Evolutionary conservation across 2,329 filamentous ascomycete genomes (phyloP).

Genomic region (Hypocrella siamensis): DNA sequence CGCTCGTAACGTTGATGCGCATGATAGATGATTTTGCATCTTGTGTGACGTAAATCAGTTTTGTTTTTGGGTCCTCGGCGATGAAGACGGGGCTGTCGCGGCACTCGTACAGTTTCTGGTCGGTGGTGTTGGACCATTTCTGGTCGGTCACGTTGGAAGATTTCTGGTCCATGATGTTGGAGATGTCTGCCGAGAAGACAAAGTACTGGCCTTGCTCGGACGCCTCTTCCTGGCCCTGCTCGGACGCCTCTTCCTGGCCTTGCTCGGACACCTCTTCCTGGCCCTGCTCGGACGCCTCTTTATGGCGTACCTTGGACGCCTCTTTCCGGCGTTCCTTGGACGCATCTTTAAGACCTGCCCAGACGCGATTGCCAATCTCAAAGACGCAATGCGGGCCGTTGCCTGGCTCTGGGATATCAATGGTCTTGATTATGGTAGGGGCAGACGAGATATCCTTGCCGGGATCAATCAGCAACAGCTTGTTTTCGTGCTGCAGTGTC

Average conservation of each 20-base stretch:
- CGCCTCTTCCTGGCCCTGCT: too few relatives aligned
- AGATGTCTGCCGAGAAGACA: background rate
- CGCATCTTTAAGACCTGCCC: background rate
- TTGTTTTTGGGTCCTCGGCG: background rate
- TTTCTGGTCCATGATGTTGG: background rate
- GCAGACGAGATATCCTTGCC: background rate
- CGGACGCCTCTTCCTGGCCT: too few relatives aligned
- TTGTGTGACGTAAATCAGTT: background rate
- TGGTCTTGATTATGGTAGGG: background rate
- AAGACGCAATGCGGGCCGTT: background rate
- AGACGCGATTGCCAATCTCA: background rate
- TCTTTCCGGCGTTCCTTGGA: background rate
- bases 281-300: too few relatives aligned
- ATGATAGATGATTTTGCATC: background rate
- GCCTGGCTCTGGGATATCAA: background rate
- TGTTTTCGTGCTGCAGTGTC: background rate
- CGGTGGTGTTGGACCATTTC: background rate
- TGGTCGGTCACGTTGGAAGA: background rate
- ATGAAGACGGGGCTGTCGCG: background rate
- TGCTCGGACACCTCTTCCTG: too few relatives aligned
- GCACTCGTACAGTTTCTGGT: background rate
- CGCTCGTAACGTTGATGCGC: background rate
- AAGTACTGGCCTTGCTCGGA: background rate
- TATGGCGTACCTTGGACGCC: too few relatives aligned
- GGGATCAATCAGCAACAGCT: background rate